These are phyloP conservation scores for Novakomyces olei DNA, from an alignment of 805 yeast species.

Conservation along the genomic window DNA sequence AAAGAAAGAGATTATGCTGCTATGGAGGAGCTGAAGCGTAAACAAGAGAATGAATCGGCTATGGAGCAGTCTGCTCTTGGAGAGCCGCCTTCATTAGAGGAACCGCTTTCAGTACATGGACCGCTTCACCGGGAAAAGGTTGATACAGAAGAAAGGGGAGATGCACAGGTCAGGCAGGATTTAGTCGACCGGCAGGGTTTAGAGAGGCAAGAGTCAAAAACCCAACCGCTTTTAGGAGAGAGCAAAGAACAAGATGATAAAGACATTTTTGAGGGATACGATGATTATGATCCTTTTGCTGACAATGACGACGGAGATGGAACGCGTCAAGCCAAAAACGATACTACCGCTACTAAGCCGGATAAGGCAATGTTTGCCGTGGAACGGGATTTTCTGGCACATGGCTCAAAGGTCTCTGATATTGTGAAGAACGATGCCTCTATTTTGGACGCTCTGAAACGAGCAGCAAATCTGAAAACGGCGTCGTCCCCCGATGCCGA, in stretches of 20 bases:
- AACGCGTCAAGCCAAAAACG: neutral
- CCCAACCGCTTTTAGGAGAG: neutral
- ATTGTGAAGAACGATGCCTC: neutral
- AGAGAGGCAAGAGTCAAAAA: neutral
- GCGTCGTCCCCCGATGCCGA: neutral
- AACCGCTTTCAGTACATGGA: neutral
- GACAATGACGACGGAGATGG: neutral
- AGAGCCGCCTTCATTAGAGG: neutral
- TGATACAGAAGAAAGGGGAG: neutral
- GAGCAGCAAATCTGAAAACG: neutral
- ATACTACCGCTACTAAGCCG: no score
- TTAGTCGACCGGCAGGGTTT: neutral
- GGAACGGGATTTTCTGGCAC: neutral
- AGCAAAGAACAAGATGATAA: neutral
- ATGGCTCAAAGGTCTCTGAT: neutral
- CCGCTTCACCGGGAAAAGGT: neutral
- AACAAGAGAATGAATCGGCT: no score
- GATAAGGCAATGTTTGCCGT: neutral
- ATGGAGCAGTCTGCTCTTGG: neutral
- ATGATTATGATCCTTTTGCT: constrained; percentile 3
- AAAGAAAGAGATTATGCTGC: neutral
- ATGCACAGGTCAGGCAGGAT: neutral
- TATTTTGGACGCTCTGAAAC: neutral
- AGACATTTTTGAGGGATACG: constrained; percentile 1
- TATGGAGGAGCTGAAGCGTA: no score